Conservation (phyloP, 345 rosid species). For the Eucalyptus microcorys region DNA sequence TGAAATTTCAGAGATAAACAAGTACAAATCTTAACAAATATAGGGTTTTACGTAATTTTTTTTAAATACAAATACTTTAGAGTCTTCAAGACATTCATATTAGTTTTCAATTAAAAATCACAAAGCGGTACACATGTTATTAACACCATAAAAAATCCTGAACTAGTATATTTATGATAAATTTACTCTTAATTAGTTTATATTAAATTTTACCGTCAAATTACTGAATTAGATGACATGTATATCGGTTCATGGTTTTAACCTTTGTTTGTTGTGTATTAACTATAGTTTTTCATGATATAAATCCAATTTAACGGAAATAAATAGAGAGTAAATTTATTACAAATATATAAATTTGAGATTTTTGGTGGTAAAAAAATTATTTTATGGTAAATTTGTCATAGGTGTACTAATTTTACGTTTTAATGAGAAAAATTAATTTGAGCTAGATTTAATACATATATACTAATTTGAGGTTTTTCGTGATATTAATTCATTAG, state of each 20-base stretch:
- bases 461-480: accelerated
- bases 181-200: accelerated
- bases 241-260: too few relatives aligned
- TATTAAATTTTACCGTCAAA: accelerated
- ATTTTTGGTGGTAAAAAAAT: too few relatives aligned
- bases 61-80: background rate
- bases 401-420: accelerated
- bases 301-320: too few relatives aligned
- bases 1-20: background rate
- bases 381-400: too few relatives aligned
- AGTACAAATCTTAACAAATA: background rate
- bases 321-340: too few relatives aligned
- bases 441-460: too few relatives aligned
- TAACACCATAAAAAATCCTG: too few relatives aligned
- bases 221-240: too few relatives aligned
- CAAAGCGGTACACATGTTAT: background rate
- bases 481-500: too few relatives aligned
- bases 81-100: background rate
- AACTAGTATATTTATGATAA: too few relatives aligned
- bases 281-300: too few relatives aligned
- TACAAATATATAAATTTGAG: accelerated
- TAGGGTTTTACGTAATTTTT: background rate
- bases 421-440: too few relatives aligned
- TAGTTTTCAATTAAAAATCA: background rate
- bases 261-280: background rate